Evolutionary conservation across 2,329 filamentous ascomycete genomes (phyloP).

Genomic region (Microcyclospora tardicrescens): DNA sequence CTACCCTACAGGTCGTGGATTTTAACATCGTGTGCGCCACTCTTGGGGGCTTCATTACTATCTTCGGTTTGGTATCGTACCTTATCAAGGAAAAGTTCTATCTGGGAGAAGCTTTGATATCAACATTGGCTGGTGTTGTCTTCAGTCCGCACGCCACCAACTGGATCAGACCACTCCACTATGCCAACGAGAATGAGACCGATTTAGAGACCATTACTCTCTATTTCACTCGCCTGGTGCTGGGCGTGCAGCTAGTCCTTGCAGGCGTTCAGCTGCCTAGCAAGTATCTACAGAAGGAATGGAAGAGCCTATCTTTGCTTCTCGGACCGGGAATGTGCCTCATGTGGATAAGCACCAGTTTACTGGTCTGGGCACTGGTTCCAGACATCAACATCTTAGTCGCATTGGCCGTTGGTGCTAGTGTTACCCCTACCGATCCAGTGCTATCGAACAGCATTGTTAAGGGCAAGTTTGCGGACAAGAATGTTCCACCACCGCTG

Average conservation of each 20-base stretch:
- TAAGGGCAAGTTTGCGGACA: conserved; percentile 85
- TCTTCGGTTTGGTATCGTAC: conserved; percentile 86
- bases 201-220: conserved; percentile 63
- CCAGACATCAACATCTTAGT: conserved; percentile 62
- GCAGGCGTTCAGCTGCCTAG: conserved; percentile 79
- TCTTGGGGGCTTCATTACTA: conserved; percentile 72
- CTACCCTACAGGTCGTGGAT: conserved; percentile 52
- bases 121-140: conserved; percentile 61
- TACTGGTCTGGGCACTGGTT: conserved; percentile 65
- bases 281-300: conserved; percentile 66
- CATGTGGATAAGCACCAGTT: conserved; percentile 78
- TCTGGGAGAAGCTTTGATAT: conserved; percentile 83
- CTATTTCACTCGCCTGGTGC: conserved; percentile 73
- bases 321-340: conserved; percentile 71
- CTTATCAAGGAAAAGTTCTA: conserved; percentile 83
- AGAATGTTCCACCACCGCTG: conserved; percentile 69
- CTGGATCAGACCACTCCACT: conserved; percentile 59
- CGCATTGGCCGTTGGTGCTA: conserved; percentile 67
- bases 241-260: conserved; percentile 80
- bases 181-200: conserved; percentile 45
- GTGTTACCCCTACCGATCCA: conserved; percentile 85
- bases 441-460: conserved; percentile 81
- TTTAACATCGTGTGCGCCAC: conserved; percentile 78
- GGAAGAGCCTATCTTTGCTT: conserved; percentile 60
- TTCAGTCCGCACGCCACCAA: conserved; percentile 70